These are phyloP conservation scores for Garcia nutans DNA, from an alignment of 345 rosid species.

Conservation along the genomic window DNA sequence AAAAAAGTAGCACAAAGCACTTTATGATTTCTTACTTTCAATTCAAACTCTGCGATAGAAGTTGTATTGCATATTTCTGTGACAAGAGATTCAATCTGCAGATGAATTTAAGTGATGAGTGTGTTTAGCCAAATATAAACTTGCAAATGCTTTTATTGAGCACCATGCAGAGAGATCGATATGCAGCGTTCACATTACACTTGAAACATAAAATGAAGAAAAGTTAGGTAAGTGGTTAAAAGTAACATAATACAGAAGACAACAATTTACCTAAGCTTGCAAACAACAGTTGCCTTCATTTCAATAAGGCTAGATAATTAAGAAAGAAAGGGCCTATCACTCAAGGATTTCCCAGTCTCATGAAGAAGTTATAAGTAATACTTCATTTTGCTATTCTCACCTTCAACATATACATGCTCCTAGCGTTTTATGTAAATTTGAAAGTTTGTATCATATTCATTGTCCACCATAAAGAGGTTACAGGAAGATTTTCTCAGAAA, in stretches of 20 bases:
- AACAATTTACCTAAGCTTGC: background rate
- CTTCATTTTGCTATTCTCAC: background rate
- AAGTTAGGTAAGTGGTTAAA: background rate
- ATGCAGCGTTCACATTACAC: background rate
- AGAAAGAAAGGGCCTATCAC: background rate
- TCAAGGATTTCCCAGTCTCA: background rate
- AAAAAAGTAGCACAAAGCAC: conserved; percentile 1
- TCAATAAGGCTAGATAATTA: too few relatives aligned
- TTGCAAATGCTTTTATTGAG: background rate
- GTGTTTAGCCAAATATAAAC: background rate
- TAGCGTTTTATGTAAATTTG: background rate
- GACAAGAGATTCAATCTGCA: conserved; percentile 73
- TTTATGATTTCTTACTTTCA: conserved; percentile 55
- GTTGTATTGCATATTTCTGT: conserved; percentile 60
- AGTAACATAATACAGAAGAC: background rate
- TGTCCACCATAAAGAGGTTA: background rate
- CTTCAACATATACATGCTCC: background rate
- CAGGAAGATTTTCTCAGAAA: background rate
- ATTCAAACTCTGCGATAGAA: conserved; percentile 71
- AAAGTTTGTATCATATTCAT: background rate
- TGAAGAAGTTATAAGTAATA: background rate
- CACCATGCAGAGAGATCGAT: background rate
- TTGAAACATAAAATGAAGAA: too few relatives aligned
- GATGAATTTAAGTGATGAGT: conserved; percentile 3
- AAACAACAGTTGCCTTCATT: background rate